Evolutionary conservation across 257 asterid genomes (phyloP), one percentile per base, ranked within the genome.

Genomic region (Ajuga chamaepitys): DNA sequence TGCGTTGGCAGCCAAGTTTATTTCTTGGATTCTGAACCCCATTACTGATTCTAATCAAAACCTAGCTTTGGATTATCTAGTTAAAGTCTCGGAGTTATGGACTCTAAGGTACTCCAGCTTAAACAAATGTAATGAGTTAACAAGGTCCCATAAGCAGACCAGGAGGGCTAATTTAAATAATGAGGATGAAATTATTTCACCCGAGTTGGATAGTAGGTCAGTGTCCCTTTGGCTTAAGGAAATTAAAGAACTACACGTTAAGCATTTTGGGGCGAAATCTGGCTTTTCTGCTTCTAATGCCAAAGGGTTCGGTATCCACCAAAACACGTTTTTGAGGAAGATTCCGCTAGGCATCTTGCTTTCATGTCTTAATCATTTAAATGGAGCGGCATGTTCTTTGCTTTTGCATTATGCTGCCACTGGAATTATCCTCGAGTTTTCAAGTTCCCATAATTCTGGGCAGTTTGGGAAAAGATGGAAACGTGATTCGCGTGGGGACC

Each of bases 21-120:
- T 87, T 57, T 91, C 94, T 16, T 89, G 97, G 95, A 68, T 84
- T 74, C 72, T 85, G 73, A 70, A 71, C 75, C 97, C 97, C 53
- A 28, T 64, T 24, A 69, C 66, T 22, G 79, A 81, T 61, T 75
- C 80, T 77, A 40, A 70, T 68, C 88, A 75, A 52, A 50, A 61
- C 42, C 72, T 68, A 14, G 34, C 72, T 17, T 82, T 62, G 58
- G 83, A 83, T 59, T 77, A 73, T 82, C 73, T 89, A 59, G 71
- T 66, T 32, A 76, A 69, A 64, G 11, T 77, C 68, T 81, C 91
- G 38, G 79, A 66, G 28, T 65, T 71, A 14, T 83, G 87, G 91
- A 64, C 75, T 58, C 50, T 45, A 46, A 79, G 76, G 42, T 60
- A 48, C 58, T 63, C 62, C 70, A 69, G 74, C 60, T 62, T 76